Conservation (phyloP, 352 stramenopile species). For the Globisporangium cylindrosporum region DNA sequence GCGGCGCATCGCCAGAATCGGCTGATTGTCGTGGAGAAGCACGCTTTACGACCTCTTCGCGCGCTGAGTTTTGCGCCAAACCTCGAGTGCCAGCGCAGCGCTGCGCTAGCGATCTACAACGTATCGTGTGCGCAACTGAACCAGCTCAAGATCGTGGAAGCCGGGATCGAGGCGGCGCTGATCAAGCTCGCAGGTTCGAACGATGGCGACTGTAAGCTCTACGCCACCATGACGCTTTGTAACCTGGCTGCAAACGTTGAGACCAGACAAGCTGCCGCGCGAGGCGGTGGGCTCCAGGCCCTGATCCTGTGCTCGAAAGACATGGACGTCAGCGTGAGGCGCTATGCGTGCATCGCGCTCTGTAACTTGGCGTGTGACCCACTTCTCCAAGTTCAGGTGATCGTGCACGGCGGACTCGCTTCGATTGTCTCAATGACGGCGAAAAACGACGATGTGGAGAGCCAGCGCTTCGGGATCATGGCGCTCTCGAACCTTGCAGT, state of each 20-base stretch:
- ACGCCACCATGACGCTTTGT: slow-evolving; percentile 93
- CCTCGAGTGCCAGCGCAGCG: slow-evolving; percentile 90
- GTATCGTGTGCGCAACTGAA: slow-evolving; percentile 91
- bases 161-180: slow-evolving; percentile 85
- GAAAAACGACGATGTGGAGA: slow-evolving; percentile 64
- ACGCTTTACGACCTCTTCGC: slow-evolving; percentile 76
- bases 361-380: slow-evolving; percentile 93
- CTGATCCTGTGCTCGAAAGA: slow-evolving; percentile 89
- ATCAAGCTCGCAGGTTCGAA: slow-evolving; percentile 77
- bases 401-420: slow-evolving; percentile 91
- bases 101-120: slow-evolving; percentile 93
- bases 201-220: slow-evolving; percentile 93
- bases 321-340: slow-evolving; percentile 73
- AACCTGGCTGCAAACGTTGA: slow-evolving; percentile 95
- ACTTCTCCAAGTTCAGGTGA: slow-evolving; percentile 88
- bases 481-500: slow-evolving; percentile 92
- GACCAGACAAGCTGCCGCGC: slow-evolving; percentile 82
- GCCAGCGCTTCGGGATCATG: slow-evolving; percentile 92
- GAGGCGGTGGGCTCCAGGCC: slow-evolving; percentile 90
- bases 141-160: slow-evolving; percentile 87
- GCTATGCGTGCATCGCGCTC: slow-evolving; percentile 94
- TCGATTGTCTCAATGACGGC: slow-evolving; percentile 84
- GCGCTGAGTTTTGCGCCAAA: slow-evolving; percentile 77
- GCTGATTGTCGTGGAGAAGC: slow-evolving; percentile 84
- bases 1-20: slow-evolving; percentile 88